phyloP scores from a whole-genome alignment of 148 eudicot genomes.

The Cornus suecica region DNA sequence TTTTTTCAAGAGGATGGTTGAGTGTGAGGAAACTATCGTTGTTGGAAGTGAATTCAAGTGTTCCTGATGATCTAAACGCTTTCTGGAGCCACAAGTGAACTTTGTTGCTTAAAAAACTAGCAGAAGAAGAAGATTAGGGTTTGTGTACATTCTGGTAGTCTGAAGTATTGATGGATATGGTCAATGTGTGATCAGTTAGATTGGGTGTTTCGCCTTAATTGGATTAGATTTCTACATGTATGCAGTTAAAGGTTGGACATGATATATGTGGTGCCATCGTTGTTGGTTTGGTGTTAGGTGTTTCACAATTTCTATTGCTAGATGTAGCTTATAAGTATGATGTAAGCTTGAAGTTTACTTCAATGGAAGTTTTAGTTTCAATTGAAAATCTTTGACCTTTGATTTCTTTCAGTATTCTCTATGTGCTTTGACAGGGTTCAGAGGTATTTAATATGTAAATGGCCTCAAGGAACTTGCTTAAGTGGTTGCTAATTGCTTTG shows the following conservation, averaged over 20 bases:
- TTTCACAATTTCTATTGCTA: background rate
- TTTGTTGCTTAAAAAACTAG: background rate
- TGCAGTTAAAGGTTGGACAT: background rate
- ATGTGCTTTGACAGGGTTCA: no score
- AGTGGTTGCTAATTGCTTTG: background rate
- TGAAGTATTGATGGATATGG: background rate
- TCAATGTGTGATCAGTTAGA: background rate
- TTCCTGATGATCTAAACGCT: background rate
- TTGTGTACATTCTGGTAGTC: constrained; percentile 7
- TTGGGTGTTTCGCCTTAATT: background rate
- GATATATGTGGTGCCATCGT: background rate
- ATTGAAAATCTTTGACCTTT: background rate
- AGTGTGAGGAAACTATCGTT: constrained; percentile 14
- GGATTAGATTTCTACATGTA: background rate
- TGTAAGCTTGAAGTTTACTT: background rate
- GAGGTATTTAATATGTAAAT: background rate
- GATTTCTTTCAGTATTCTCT: background rate
- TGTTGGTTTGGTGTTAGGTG: background rate
- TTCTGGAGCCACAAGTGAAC: background rate
- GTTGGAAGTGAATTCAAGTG: background rate
- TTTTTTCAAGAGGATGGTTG: constrained; percentile 30
- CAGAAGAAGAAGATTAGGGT: constrained; percentile 1
- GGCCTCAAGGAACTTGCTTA: background rate
- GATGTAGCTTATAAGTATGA: background rate
- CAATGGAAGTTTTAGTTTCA: background rate